Base-by-base conservation (phyloP, 768 basidiomycete species). In the Boletus barrowsii region DNA sequence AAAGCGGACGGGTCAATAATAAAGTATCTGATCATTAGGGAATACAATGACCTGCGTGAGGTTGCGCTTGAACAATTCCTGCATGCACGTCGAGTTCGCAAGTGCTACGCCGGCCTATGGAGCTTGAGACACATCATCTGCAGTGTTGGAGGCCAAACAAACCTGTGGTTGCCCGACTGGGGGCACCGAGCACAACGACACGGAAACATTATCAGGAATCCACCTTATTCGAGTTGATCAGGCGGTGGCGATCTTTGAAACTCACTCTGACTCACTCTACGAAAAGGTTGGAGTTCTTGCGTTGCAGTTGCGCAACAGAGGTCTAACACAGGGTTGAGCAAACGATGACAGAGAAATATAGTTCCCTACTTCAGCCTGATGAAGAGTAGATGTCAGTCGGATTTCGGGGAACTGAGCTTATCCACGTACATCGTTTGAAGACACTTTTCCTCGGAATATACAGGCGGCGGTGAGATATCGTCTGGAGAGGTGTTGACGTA, bases 171-270 rank as follows among this genome's bases (percentile, higher is more conserved):
- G 84, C 29, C 90, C 91, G 11, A 90, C 86, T 26, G 91, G 91
- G 5, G 91, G 90, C 2, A 92, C 87, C 3, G 86, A 85, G 56
- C 90, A 90, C 46, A 93, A 71, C 0, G 90, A 88, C 17, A 91
- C 84, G 0, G 90, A 93, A 10, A 93, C 86, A 58, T 93, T 93
- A 70, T 93, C 92, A 8, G 91, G 91, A 60, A 93, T 92, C 92
- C 91, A 92, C 62, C 87, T 90, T 49, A 32, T 48, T 48, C 35
- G 26, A 4, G 41, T 42, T 20, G 44, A 40, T 63, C 30, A 60
- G 44, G 17, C 33, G 42, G 24, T 44, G 36, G 18, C 22, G 40
- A 35, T 44, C 13, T 33, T 51, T 14, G 11, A 10, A 42, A 35
- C 8, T 29, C 46, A 26, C 5, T 11, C 3, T 5, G 11, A 29